Evolutionary conservation across 2,329 filamentous ascomycete species (phyloP).

Genomic region (Pseudodiploospora longispora): DNA sequence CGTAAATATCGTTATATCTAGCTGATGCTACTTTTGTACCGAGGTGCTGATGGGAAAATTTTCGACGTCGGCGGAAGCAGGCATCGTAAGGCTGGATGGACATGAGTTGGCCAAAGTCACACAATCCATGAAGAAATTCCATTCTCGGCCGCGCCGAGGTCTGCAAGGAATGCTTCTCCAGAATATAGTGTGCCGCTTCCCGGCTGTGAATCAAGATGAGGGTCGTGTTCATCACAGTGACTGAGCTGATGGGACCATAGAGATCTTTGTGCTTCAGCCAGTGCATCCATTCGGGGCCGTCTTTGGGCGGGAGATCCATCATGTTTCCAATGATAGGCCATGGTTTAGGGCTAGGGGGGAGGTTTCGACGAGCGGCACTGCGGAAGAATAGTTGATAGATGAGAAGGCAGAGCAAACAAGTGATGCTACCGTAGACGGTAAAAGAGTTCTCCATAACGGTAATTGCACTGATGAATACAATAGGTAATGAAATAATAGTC

Average conservation of each 20-base stretch:
- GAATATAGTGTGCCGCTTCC: slow-evolving; percentile 23
- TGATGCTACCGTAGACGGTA: no score
- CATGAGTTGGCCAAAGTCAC: background rate
- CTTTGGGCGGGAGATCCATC: slow-evolving; percentile 30
- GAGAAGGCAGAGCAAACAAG: no score
- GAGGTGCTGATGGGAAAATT: background rate
- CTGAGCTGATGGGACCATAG: slow-evolving; percentile 18
- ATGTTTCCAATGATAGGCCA: slow-evolving; percentile 37
- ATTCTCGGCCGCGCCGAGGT: slow-evolving; percentile 8
- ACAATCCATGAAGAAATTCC: background rate
- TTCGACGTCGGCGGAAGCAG: background rate
- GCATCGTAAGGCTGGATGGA: background rate
- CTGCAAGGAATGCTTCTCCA: slow-evolving; percentile 23
- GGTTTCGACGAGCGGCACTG: background rate
- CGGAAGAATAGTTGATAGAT: no score
- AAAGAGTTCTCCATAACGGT: no score
- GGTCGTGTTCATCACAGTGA: slow-evolving; percentile 18
- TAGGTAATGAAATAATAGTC: no score
- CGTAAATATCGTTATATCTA: background rate
- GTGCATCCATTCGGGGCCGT: slow-evolving; percentile 20
- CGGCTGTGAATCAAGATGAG: slow-evolving; percentile 30
- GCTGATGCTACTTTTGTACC: background rate
- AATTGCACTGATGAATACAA: no score
- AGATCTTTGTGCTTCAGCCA: slow-evolving; percentile 25
- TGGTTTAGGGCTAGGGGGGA: slow-evolving; percentile 19